A percentile compares a stretch with the other conserved stretches of the same genome.
These are phyloP conservation scores for Posidonia australis DNA, from an alignment of 106 monocot species.

Conservation along the genomic window DNA sequence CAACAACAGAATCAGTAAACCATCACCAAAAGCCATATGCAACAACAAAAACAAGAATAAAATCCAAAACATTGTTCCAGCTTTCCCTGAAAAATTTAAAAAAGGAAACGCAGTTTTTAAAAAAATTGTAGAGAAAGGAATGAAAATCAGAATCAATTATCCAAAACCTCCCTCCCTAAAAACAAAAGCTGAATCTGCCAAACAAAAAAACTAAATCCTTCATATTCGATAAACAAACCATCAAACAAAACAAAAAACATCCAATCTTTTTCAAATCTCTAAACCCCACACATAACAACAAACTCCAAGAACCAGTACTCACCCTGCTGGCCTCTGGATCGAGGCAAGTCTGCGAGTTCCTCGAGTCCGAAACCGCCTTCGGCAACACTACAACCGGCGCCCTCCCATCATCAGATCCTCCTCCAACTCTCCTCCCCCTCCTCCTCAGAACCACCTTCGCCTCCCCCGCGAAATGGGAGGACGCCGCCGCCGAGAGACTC, in stretches of 20 bases:
- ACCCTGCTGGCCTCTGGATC: slow-evolving; percentile 78
- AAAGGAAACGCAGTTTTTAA: too few relatives aligned
- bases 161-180: too few relatives aligned
- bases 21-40: too few relatives aligned
- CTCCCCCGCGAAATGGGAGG: slow-evolving; percentile 36
- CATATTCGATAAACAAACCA: too few relatives aligned
- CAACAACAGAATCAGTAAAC: too few relatives aligned
- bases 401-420: not conserved
- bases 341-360: slow-evolving; percentile 62
- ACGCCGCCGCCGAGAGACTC: slow-evolving; percentile 9
- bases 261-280: not conserved
- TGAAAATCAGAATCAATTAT: too few relatives aligned
- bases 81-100: too few relatives aligned
- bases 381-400: slow-evolving; percentile 44
- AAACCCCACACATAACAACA: not conserved
- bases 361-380: slow-evolving; percentile 68
- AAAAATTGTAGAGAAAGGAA: too few relatives aligned
- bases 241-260: not conserved
- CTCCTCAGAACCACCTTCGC: not conserved
- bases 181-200: too few relatives aligned
- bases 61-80: too few relatives aligned
- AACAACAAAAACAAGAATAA: too few relatives aligned
- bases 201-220: too few relatives aligned
- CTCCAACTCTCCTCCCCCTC: not conserved
- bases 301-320: slow-evolving; percentile 4